Conservation (phyloP, 2,329 filamentous ascomycete species). For the Alternaria sp. region DNA sequence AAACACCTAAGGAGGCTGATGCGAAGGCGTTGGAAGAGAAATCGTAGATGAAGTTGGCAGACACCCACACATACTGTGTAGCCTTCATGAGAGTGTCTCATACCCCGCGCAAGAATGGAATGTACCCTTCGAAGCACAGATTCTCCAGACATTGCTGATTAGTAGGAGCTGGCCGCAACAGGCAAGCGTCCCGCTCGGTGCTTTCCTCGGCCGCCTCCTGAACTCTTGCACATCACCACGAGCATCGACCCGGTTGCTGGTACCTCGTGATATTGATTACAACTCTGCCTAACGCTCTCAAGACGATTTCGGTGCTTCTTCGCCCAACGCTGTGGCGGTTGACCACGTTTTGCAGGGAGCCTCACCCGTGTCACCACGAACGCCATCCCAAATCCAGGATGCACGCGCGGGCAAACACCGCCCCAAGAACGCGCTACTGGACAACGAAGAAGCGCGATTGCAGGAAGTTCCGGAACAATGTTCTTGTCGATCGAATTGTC, state of each 20-base stretch:
- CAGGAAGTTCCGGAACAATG: conserved; percentile 26
- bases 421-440: conserved; percentile 9
- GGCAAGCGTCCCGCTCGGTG: background rate
- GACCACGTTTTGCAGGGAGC: background rate
- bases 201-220: background rate
- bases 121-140: background rate
- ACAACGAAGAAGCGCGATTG: conserved; percentile 22
- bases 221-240: background rate
- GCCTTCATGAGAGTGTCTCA: background rate
- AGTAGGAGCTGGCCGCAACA: background rate
- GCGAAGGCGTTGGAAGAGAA: conserved; percentile 18
- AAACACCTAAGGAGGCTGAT: conserved; percentile 29
- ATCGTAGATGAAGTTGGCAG: background rate
- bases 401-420: background rate
- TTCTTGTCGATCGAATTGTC: conserved; percentile 9
- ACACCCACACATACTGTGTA: background rate
- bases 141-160: background rate
- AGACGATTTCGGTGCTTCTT: conserved; percentile 2
- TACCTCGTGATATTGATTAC: background rate
- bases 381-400: conserved; percentile 23
- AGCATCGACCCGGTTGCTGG: conserved; percentile 6
- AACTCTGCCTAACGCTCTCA: background rate
- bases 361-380: background rate
- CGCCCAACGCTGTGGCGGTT: background rate
- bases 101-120: background rate